Evolutionary conservation across 176 grass and related monocot genomes (phyloP), one percentile per base, ranked within the genome.

Genomic region (Puya raimondii): DNA sequence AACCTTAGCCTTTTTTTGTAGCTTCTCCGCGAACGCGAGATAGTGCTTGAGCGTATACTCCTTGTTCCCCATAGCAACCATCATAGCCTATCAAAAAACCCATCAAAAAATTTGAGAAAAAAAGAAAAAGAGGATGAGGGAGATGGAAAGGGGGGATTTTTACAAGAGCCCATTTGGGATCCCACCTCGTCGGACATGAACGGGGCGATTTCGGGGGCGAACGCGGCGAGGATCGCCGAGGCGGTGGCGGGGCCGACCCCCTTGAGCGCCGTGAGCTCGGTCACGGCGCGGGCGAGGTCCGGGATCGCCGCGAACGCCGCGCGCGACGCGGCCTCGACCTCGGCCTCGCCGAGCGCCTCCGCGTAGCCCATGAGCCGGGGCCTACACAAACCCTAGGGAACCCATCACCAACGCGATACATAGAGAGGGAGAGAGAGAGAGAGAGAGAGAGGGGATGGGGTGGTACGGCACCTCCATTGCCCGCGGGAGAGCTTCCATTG

Each of bases 401-500:
- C 23, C 7, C 22, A 15, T 23, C 10, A 20, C 47, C 47, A 18
- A 4, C 22, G 50, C 18, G 12, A 13, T n/a, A n/a, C n/a, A n/a
- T 49, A 13, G 50, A 79, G 47, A 58, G 27, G 64, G 26, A 66
- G 2, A 18, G 42, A 23, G 23, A n/a, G 42, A 54, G 10, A 47
- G 17, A 68, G 17, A 3, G 21, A 16, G 29, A 49, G 65, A 10
- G 50, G 27, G 6, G 25, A 10, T 48, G 23, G 8, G 25, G 10
- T 2, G 11, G 42, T 50, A 27, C 1, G 26, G 1, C 33, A 92
- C 92, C 86, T 90, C 88, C 93, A 96, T 81, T 96, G 91, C 2
- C 93, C 86, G 58, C 93, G 81, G 12, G 84, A 80, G 81, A 96
- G 93, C 84, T 96, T 96, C 93, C 93, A 96, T 78, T 89, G 76